These are phyloP conservation scores for Lojkania enalia DNA, from an alignment of 2,329 filamentous ascomycete species.

Conservation along the genomic window DNA sequence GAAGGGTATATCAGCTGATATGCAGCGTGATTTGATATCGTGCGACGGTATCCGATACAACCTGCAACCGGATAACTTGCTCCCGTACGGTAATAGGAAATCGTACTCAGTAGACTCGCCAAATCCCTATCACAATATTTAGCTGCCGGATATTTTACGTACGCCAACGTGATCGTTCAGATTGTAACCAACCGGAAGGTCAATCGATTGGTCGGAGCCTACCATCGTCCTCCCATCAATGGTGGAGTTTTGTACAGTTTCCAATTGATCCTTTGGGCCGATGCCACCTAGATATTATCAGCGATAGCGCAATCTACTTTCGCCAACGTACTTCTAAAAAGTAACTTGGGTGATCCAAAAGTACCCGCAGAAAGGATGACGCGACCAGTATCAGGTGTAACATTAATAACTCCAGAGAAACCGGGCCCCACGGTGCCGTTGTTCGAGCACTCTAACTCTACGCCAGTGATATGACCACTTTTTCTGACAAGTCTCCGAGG, in stretches of 20 bases:
- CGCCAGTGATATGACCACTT: conserved; percentile 63
- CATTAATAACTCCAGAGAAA: conserved; percentile 59
- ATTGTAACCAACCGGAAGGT: conserved; percentile 52
- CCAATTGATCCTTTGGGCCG: conserved; percentile 56
- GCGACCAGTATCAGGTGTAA: conserved; percentile 61
- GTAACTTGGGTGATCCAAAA: conserved; percentile 67
- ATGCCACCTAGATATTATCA: conserved; percentile 53
- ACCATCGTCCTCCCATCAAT: conserved; percentile 48
- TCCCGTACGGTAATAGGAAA: too few relatives aligned
- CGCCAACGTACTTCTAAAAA: conserved; percentile 57
- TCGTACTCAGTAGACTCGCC: too few relatives aligned
- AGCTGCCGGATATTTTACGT: conserved; percentile 8
- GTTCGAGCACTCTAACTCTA: conserved; percentile 63
- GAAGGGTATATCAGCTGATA: too few relatives aligned
- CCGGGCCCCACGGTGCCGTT: conserved; percentile 45
- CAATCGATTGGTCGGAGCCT: conserved; percentile 48
- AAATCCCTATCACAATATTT: too few relatives aligned
- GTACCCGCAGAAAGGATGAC: conserved; percentile 69
- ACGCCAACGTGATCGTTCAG: conserved; percentile 55
- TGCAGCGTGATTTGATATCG: too few relatives aligned
- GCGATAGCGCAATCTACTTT: conserved; percentile 13
- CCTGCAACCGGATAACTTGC: too few relatives aligned
- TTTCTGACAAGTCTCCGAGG: conserved; percentile 65
- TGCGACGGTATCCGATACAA: too few relatives aligned
- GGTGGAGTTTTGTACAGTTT: conserved; percentile 46